A percentile compares a stretch with the other conserved stretches of the same genome.
These are phyloP conservation scores for Phytophthora pistaciae DNA, from an alignment of 352 stramenopile species.

Conservation along the genomic window DNA sequence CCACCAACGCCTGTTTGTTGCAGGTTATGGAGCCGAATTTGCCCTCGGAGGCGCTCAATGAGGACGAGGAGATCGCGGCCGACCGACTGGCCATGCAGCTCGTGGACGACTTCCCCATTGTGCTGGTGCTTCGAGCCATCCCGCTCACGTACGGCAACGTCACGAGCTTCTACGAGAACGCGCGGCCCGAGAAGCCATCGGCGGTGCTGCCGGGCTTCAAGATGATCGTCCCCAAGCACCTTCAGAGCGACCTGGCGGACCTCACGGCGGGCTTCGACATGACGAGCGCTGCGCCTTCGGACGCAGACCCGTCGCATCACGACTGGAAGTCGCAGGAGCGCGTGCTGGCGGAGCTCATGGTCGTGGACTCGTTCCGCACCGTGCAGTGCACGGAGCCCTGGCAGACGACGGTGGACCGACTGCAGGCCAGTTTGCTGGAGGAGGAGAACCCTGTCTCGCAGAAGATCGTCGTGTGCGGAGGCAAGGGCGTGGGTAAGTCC, in stretches of 20 bases:
- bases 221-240: slow-evolving; percentile 71
- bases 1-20: slow-evolving; percentile 54
- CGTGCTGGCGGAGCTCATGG: slow-evolving; percentile 61
- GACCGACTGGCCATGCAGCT: slow-evolving; percentile 75
- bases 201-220: slow-evolving; percentile 86
- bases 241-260: slow-evolving; percentile 35
- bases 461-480: slow-evolving; percentile 93
- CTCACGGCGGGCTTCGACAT: slow-evolving; percentile 25
- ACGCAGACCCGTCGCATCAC: slow-evolving; percentile 33
- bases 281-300: slow-evolving; percentile 13
- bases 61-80: slow-evolving; percentile 79
- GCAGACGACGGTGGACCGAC: slow-evolving; percentile 49
- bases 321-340: slow-evolving; percentile 63
- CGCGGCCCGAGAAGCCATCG: slow-evolving; percentile 24
- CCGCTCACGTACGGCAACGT: slow-evolving; percentile 77
- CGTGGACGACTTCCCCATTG: slow-evolving; percentile 66
- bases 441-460: slow-evolving; percentile 25
- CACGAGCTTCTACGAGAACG: slow-evolving; percentile 78
- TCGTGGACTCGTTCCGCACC: slow-evolving; percentile 68
- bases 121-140: slow-evolving; percentile 77
- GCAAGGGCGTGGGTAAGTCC: slow-evolving; percentile 96
- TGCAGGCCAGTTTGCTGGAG: slow-evolving; percentile 51
- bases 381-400: slow-evolving; percentile 74
- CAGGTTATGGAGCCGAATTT: slow-evolving; percentile 52
- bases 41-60: slow-evolving; percentile 34